Conservation (phyloP, 2,329 filamentous ascomycete species). For the Ascochyta rabiei region DNA sequence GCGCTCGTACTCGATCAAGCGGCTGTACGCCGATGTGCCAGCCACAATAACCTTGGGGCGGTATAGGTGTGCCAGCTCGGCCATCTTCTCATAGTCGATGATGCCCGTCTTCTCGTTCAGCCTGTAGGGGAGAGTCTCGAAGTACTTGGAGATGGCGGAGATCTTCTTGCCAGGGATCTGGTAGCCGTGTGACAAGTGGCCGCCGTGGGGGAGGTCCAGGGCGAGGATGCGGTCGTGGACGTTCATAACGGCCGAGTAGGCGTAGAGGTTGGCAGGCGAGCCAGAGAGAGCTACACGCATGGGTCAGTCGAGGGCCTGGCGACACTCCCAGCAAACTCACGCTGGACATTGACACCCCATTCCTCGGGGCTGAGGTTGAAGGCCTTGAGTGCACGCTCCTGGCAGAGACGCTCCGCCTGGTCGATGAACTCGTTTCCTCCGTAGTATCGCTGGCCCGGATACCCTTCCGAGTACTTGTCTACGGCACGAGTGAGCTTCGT, state of each 20-base stretch:
- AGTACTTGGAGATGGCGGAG: conserved; percentile 97
- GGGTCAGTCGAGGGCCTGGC: conserved; percentile 21
- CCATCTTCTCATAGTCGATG: conserved; percentile 94
- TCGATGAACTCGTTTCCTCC: conserved; percentile 99
- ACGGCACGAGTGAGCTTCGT: conserved; percentile 49
- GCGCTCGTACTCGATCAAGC: conserved; percentile 92
- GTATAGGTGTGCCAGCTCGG: conserved; percentile 89
- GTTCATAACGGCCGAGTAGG: conserved; percentile 91
- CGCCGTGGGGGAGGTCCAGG: conserved; percentile 93
- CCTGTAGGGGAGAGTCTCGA: conserved; percentile 97
- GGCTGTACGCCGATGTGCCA: conserved; percentile 97
- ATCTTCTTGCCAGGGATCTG: conserved; percentile 86
- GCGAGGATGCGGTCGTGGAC: conserved; percentile 97
- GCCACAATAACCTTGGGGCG: conserved; percentile 95
- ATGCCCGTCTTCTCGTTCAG: conserved; percentile 88
- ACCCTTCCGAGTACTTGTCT: conserved; percentile 99
- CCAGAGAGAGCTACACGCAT: conserved; percentile 72
- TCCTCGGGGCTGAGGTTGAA: conserved; percentile 85
- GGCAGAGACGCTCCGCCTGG: conserved; percentile 92
- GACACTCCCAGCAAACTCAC: conserved; percentile 45
- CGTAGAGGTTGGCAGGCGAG: conserved; percentile 75
- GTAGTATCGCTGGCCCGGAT: conserved; percentile 97
- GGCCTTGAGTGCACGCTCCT: conserved; percentile 87
- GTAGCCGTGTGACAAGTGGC: conserved; percentile 95
- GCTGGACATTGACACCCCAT: conserved; percentile 99